phyloP scores from a whole-genome alignment of 495 filamentous ascomycete species.

The Daldinia vernicosa region DNA sequence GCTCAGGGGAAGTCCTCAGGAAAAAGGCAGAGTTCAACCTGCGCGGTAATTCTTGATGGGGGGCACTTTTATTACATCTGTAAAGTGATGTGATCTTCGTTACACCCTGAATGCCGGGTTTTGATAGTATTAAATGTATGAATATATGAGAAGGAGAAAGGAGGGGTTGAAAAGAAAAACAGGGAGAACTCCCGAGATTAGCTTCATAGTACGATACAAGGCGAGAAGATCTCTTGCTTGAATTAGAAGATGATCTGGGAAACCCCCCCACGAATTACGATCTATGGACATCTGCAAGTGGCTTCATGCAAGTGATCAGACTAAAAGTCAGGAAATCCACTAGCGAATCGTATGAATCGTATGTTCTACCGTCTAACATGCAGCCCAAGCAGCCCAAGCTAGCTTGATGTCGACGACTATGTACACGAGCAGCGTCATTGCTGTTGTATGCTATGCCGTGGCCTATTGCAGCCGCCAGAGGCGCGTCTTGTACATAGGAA shows the following conservation, averaged over 20 bases:
- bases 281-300: constrained; percentile 20
- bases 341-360: background rate
- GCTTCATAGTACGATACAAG: constrained; percentile 3
- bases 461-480: constrained; percentile 32
- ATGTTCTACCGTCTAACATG: background rate
- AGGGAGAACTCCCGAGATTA: constrained; percentile 7
- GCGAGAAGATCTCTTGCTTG: constrained; percentile 14
- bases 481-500: constrained; percentile 15
- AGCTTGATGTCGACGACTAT: constrained; percentile 9
- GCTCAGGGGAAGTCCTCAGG: background rate
- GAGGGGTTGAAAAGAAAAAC: background rate
- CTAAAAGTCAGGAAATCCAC: constrained; percentile 8
- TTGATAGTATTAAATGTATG: constrained; percentile 18
- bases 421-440: constrained; percentile 19
- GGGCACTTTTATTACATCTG: background rate
- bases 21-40: constrained; percentile 12
- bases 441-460: constrained; percentile 33
- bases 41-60: constrained; percentile 15
- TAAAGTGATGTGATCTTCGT: background rate
- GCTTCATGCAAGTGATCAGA: constrained; percentile 11
- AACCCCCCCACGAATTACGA: constrained; percentile 6
- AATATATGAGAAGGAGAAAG: constrained; percentile 11
- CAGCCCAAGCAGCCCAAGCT: constrained; percentile 1
- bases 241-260: constrained; percentile 5
- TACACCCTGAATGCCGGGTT: background rate